These are phyloP conservation scores for Apium graveolens DNA, from an alignment of 129 eudicot species.

Conservation along the genomic window DNA sequence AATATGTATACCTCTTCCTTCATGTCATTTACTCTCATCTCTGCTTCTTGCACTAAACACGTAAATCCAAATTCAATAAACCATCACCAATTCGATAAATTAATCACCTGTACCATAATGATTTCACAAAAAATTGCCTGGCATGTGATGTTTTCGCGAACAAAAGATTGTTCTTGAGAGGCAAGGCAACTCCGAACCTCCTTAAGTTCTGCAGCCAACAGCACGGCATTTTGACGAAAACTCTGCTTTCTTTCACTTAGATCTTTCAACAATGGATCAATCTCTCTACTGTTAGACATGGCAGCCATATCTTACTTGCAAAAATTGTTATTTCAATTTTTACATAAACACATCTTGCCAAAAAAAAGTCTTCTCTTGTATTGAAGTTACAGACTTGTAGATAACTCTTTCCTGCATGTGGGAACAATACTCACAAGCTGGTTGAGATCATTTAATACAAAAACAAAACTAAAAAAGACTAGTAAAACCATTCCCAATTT, in stretches of 20 bases:
- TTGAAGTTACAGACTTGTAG: neutral
- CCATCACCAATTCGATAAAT: neutral
- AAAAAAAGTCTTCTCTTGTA: neutral
- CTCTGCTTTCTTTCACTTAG: slow-evolving; percentile 45
- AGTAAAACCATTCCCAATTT: too few species aligned
- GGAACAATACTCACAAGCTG: neutral
- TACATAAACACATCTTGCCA: neutral
- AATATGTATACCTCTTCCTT: slow-evolving; percentile 54
- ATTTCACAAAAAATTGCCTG: slow-evolving; percentile 17
- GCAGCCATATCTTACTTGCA: neutral
- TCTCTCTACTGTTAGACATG: slow-evolving; percentile 7
- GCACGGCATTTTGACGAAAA: slow-evolving; percentile 42
- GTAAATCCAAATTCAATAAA: neutral
- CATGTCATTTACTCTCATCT: slow-evolving; percentile 58
- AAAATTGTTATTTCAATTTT: neutral
- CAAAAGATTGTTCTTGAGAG: slow-evolving; percentile 27
- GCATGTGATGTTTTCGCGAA: slow-evolving; percentile 38
- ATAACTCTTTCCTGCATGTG: neutral
- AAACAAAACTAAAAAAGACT: neutral
- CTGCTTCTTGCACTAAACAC: slow-evolving; percentile 35
- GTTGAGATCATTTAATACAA: neutral
- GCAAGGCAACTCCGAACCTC: slow-evolving; percentile 50
- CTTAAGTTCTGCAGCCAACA: slow-evolving; percentile 51
- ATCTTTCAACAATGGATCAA: too few species aligned
- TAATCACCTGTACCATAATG: neutral